Evolutionary conservation across 2,329 filamentous ascomycete species (phyloP).

Genomic region (Sporothrix variecibatus): DNA sequence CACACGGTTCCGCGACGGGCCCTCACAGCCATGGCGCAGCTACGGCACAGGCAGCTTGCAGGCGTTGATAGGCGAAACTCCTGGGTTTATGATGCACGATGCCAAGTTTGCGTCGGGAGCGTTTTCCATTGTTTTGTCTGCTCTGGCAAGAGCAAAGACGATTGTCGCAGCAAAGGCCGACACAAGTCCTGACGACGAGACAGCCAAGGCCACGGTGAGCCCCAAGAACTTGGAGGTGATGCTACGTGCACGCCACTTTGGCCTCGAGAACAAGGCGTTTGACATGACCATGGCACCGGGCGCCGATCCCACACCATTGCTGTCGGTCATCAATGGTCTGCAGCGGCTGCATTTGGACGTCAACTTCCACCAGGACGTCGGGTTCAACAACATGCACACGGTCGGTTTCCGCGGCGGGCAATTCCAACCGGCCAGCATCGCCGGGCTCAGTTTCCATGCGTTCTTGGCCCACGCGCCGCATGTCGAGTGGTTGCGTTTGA

Average conservation of each 20-base stretch:
- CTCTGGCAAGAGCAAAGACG: slow-evolving; percentile 45
- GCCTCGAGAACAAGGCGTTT: slow-evolving; percentile 49
- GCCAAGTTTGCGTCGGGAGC: slow-evolving; percentile 37
- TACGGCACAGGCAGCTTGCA: slow-evolving; percentile 42
- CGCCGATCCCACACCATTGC: slow-evolving; percentile 39
- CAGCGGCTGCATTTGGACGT: slow-evolving; percentile 47
- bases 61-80: slow-evolving; percentile 38
- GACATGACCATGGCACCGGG: slow-evolving; percentile 43
- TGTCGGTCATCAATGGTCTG: slow-evolving; percentile 48
- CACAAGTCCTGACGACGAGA: background rate
- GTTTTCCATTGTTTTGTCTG: slow-evolving; percentile 46
- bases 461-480: slow-evolving; percentile 47
- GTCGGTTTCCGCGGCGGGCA: background rate
- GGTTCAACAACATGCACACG: background rate
- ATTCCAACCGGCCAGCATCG: slow-evolving; percentile 7
- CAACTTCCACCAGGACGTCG: background rate
- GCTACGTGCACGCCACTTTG: slow-evolving; percentile 37
- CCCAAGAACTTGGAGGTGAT: slow-evolving; percentile 53
- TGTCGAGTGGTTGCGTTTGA: slow-evolving; percentile 56
- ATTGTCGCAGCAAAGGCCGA: background rate
- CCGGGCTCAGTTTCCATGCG: slow-evolving; percentile 26
- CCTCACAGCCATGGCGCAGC: slow-evolving; percentile 50
- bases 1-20: slow-evolving; percentile 53
- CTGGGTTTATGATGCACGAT: slow-evolving; percentile 33
- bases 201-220: slow-evolving; percentile 16